Conservation (phyloP, 179 eudicot species). For the Spinacia oleracea region DNA sequence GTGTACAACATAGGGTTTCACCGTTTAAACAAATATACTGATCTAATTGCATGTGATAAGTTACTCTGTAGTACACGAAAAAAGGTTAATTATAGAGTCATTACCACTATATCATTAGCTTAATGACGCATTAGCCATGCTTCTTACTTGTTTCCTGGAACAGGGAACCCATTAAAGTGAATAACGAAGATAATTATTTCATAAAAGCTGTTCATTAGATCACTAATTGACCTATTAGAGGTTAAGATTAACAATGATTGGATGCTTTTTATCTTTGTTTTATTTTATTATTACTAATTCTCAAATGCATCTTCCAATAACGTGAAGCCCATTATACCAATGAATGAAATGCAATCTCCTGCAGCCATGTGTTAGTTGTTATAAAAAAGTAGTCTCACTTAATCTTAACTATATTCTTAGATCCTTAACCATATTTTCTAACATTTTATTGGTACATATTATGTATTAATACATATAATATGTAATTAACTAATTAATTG, state of each 20-base stretch:
- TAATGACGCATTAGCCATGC: constrained; percentile 6
- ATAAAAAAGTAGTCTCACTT: constrained; percentile 12
- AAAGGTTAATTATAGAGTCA: not conserved
- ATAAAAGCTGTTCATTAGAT: constrained; percentile 20
- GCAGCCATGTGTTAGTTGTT: constrained; percentile 21
- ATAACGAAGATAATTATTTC: constrained; percentile 2
- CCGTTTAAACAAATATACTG: no score
- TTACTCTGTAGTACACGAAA: not conserved
- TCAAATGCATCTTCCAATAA: constrained; percentile 20
- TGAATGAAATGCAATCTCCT: not conserved
- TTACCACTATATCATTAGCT: not conserved
- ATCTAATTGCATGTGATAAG: not conserved
- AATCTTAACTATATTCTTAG: constrained; percentile 21
- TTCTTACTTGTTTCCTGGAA: constrained; percentile 22
- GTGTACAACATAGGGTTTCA: no score
- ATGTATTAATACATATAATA: not conserved
- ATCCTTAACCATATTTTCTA: constrained; percentile 8
- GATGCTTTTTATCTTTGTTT: constrained; percentile 16
- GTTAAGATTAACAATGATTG: constrained; percentile 26
- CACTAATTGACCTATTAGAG: constrained; percentile 27
- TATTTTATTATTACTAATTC: not conserved
- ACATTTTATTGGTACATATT: not conserved
- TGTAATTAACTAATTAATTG: not conserved
- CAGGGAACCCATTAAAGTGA: constrained; percentile 4
- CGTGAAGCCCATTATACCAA: constrained; percentile 22